These are phyloP conservation scores for Pseudopediastrum boryanum DNA, from an alignment of 139 green algal species.

Conservation along the genomic window DNA sequence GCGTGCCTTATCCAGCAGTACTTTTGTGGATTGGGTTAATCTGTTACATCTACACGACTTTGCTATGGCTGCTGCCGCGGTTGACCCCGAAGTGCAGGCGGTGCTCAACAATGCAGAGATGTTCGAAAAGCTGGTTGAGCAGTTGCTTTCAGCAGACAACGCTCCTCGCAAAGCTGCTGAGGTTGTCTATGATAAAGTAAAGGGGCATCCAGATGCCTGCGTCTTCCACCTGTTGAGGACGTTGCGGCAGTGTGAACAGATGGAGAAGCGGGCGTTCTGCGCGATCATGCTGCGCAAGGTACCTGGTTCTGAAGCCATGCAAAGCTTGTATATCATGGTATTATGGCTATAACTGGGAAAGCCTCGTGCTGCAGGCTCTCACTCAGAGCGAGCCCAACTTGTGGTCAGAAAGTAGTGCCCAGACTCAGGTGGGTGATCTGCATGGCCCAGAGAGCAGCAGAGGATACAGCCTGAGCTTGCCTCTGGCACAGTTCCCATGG, in stretches of 20 bases:
- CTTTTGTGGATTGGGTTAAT: too few relatives aligned
- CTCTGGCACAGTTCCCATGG: too few relatives aligned
- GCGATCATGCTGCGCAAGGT: slow-evolving; percentile 85
- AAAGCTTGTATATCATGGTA: slow-evolving; percentile 22
- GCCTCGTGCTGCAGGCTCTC: slow-evolving; percentile 57
- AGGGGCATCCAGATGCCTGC: slow-evolving; percentile 73
- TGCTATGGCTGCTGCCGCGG: too few relatives aligned
- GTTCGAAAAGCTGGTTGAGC: slow-evolving; percentile 79
- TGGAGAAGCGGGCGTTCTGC: slow-evolving; percentile 73
- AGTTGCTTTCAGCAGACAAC: slow-evolving; percentile 87
- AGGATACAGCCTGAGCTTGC: too few relatives aligned
- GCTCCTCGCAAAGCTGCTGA: slow-evolving; percentile 71
- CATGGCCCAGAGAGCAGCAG: not conserved
- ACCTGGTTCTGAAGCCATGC: not conserved
- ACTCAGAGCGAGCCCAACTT: slow-evolving; percentile 76
- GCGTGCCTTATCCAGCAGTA: too few relatives aligned
- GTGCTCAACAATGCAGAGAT: slow-evolving; percentile 42
- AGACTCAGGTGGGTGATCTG: slow-evolving; percentile 55
- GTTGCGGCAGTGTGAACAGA: slow-evolving; percentile 55
- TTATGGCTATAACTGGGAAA: slow-evolving; percentile 7
- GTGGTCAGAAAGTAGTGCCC: slow-evolving; percentile 64
- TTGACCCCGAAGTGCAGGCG: slow-evolving; percentile 31
- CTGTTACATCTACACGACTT: not conserved
- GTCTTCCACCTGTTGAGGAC: slow-evolving; percentile 61
- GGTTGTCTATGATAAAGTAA: slow-evolving; percentile 69